A percentile compares a stretch with the other conserved stretches of the same genome.
Evolutionary conservation across 352 stramenopile species (phyloP).

Genomic region (Globisporangium echinulatum): DNA sequence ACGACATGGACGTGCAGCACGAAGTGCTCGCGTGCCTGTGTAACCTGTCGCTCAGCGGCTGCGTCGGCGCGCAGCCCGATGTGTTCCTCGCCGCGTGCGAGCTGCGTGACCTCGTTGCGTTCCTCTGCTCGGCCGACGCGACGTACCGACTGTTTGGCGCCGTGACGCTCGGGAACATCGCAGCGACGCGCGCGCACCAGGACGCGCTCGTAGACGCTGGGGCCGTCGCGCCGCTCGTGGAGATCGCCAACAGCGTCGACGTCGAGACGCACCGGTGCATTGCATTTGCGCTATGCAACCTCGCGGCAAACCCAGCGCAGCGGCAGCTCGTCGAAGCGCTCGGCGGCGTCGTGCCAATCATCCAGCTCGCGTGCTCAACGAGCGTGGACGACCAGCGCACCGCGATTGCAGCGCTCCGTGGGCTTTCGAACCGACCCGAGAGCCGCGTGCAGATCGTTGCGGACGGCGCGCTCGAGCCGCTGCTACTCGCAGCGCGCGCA

Average conservation of each 20-base stretch:
- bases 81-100: conserved; percentile 88
- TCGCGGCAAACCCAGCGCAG: conserved; percentile 83
- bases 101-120: conserved; percentile 89
- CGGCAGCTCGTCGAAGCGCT: conserved; percentile 89
- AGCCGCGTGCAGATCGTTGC: conserved; percentile 84
- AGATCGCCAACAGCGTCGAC: conserved; percentile 88
- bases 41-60: conserved; percentile 95
- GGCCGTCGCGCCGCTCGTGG: conserved; percentile 89
- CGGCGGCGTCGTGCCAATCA: conserved; percentile 92
- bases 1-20: conserved; percentile 93
- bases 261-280: conserved; percentile 95
- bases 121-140: conserved; percentile 92
- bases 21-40: conserved; percentile 96
- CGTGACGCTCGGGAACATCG: conserved; percentile 94
- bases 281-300: conserved; percentile 94
- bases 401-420: conserved; percentile 89
- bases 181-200: conserved; percentile 66
- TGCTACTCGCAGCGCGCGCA: conserved; percentile 79
- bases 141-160: conserved; percentile 95
- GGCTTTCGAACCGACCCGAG: conserved; percentile 79
- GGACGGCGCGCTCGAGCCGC: conserved; percentile 85
- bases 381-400: conserved; percentile 84
- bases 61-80: conserved; percentile 86
- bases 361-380: conserved; percentile 91
- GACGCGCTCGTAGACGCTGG: conserved; percentile 79